Evolutionary conservation across 2,329 filamentous ascomycete genomes (phyloP), one percentile per base, ranked within the genome.

Genomic region (Bipolaris victoriae): DNA sequence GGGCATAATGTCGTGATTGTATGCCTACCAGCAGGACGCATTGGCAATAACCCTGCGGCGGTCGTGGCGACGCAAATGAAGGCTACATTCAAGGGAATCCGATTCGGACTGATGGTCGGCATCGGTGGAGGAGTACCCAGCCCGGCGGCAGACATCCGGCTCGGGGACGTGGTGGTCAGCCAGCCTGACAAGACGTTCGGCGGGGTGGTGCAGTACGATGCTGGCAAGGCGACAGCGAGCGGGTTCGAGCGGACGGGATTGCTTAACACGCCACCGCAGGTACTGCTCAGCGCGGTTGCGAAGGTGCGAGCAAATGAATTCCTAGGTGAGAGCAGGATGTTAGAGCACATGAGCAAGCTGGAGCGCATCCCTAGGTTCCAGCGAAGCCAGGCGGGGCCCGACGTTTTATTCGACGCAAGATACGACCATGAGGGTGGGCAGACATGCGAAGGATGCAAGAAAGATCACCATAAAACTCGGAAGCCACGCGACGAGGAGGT

Each of bases 61-160:
- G 63, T 57, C 1, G 69, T 70, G 6, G 71, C 67, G 3, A 64
- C 51, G 24, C 49, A 67, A 15, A 69, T 77, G 60, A 46, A 56
- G 18, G 44, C 49, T 10, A 68, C 64, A 3, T 78, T 78, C 55
- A 47, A 18, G 39, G 20, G 44, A 4, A 74, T 79, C 20, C 68
- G 63, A 24, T 67, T 80, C 33, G 72, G 70, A 4, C 63, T 82
- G 3, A 71, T 82, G 68, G 77, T 81, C 1, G 78, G 78, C 9
- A 76, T 81, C 40, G 78, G 76, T 1, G 74, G 73, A 40, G 57
- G 62, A 10, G 62, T 62, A 11, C 57, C 59, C 5, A 60, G 57
- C 33, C 40, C 29, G 31, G 45, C 49, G 31, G 49, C 49, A 24
- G 57, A 57, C 48, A 29, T 60, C 13, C 15, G 29, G 31, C 55